A percentile compares a stretch with the other conserved stretches of the same genome.
phyloP scores from a whole-genome alignment of 1,284 basidiomycete species.

The Irpex sp. region DNA sequence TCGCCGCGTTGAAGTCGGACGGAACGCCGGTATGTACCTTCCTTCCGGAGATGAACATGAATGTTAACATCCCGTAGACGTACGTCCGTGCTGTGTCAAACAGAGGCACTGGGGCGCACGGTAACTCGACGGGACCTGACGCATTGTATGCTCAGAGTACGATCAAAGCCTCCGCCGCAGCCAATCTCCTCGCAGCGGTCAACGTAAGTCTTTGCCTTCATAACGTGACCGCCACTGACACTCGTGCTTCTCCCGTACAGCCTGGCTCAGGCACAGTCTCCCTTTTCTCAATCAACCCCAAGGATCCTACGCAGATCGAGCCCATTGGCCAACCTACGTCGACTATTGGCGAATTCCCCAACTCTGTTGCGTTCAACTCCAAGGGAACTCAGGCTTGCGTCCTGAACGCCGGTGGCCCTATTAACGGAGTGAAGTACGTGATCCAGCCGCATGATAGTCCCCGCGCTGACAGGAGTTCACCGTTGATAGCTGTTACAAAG shows the following conservation, averaged over 20 bases:
- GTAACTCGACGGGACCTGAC: neutral
- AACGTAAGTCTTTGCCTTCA: neutral
- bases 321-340: neutral
- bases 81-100: neutral
- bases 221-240: too few relatives aligned
- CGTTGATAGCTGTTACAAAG: slow-evolving; percentile 36
- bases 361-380: neutral
- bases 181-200: neutral
- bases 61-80: neutral
- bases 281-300: neutral
- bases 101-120: neutral
- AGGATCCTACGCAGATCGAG: neutral
- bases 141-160: neutral
- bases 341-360: neutral
- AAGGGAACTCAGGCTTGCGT: slow-evolving; percentile 27
- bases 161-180: neutral
- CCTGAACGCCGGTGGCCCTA: slow-evolving; percentile 39
- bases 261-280: neutral
- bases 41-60: neutral
- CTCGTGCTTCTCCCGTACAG: neutral
- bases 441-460: neutral
- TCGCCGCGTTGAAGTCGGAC: neutral
- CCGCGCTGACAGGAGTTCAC: neutral
- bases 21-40: neutral
- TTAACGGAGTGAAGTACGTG: slow-evolving; percentile 43